Percentiles rank a stretch among this genome's conserved stretches.
Conservation (phyloP, 2,329 filamentous ascomycete genomes). For the Didymosphaeria variabile region DNA sequence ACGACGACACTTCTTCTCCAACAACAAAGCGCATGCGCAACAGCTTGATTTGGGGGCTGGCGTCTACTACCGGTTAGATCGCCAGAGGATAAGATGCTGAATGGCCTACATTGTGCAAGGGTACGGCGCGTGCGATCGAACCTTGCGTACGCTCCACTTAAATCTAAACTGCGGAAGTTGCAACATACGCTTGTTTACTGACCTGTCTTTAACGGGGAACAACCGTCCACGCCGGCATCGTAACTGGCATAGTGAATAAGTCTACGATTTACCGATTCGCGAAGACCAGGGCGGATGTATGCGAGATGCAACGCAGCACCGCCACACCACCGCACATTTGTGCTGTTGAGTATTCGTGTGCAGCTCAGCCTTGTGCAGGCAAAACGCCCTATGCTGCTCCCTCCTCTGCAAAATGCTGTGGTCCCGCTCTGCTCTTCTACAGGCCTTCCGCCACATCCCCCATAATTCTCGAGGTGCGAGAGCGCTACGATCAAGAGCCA, state of each 20-base stretch:
- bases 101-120: too few species aligned
- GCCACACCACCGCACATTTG: constrained; percentile 12
- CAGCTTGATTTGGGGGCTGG: not conserved
- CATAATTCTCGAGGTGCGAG: not conserved
- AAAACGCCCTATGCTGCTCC: not conserved
- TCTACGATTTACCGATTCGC: not conserved
- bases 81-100: not conserved
- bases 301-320: not conserved
- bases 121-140: not conserved
- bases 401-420: not conserved
- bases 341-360: not conserved
- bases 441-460: not conserved
- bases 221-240: not conserved
- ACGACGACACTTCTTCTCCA: not conserved
- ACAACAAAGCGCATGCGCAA: not conserved
- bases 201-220: not conserved
- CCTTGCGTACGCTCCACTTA: not conserved
- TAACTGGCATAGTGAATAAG: not conserved
- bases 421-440: not conserved
- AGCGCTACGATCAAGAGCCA: not conserved
- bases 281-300: not conserved
- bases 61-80: not conserved
- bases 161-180: not conserved
- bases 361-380: constrained; percentile 6
- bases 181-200: not conserved